phyloP scores from a whole-genome alignment of 306 rosid species.

The Senna tora region DNA sequence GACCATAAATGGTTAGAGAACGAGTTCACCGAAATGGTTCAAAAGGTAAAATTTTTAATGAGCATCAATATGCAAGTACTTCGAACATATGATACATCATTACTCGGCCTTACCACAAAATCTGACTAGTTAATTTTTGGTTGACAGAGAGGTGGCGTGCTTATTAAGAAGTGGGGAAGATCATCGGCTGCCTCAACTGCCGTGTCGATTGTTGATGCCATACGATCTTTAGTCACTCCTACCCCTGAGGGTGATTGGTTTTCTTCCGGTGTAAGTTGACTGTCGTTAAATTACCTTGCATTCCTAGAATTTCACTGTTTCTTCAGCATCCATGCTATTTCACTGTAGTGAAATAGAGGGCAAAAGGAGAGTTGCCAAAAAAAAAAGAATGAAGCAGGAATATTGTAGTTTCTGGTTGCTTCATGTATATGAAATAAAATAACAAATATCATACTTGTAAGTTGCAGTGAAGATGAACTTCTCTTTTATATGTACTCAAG shows the following conservation, averaged over 20 bases:
- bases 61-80: slow-evolving; percentile 6
- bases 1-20: slow-evolving; percentile 92
- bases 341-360: not conserved
- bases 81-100: not conserved
- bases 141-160: slow-evolving; percentile 89
- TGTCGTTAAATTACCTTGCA: slow-evolving; percentile 9
- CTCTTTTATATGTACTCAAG: not conserved
- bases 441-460: not conserved
- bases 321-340: not conserved
- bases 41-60: slow-evolving; percentile 59
- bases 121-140: slow-evolving; percentile 35
- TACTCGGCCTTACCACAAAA: not conserved
- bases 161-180: slow-evolving; percentile 96
- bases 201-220: slow-evolving; percentile 86
- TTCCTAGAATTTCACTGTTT: not conserved
- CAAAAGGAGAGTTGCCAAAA: not conserved
- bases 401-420: not conserved
- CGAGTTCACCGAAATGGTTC: slow-evolving; percentile 85
- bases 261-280: slow-evolving; percentile 85
- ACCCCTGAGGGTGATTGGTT: slow-evolving; percentile 99
- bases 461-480: not conserved
- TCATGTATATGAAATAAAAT: not conserved
- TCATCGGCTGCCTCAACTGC: slow-evolving; percentile 99
- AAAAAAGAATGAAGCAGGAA: too few species aligned
- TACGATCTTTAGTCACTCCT: slow-evolving; percentile 78